phyloP scores from a whole-genome alignment of 116 monocot species.

The Papilionanthe hybrid region DNA sequence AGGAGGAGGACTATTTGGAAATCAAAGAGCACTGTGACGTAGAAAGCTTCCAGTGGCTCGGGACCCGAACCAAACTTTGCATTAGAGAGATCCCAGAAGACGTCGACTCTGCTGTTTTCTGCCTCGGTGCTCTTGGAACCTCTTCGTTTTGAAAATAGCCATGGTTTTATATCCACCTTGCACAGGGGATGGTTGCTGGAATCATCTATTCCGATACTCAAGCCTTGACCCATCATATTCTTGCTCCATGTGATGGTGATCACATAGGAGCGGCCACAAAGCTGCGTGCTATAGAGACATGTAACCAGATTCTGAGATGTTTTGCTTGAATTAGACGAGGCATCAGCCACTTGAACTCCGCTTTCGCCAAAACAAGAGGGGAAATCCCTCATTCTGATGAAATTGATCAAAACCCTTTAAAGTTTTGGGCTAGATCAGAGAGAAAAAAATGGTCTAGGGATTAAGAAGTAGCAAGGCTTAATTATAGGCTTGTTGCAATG shows the following conservation, averaged over 20 bases:
- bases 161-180: conserved; percentile 67
- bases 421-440: not conserved
- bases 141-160: conserved; percentile 71
- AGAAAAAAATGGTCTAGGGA: not conserved
- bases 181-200: conserved; percentile 34
- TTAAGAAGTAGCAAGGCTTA: not conserved
- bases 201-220: conserved; percentile 52
- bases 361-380: conserved; percentile 88
- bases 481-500: not conserved
- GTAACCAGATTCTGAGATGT: conserved; percentile 49
- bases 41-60: conserved; percentile 58
- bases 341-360: conserved; percentile 64
- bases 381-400: conserved; percentile 72
- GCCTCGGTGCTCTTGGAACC: conserved; percentile 47
- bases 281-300: conserved; percentile 48
- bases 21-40: conserved; percentile 44
- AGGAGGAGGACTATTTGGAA: conserved; percentile 55
- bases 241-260: conserved; percentile 62
- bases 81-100: conserved; percentile 64
- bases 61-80: conserved; percentile 56
- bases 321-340: conserved; percentile 38
- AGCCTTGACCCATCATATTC: conserved; percentile 69
- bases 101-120: conserved; percentile 29
- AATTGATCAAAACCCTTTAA: not conserved
- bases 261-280: conserved; percentile 20